Evolutionary conservation across 805 yeast species (phyloP).

Genomic region (Lipomyces orientalis): DNA sequence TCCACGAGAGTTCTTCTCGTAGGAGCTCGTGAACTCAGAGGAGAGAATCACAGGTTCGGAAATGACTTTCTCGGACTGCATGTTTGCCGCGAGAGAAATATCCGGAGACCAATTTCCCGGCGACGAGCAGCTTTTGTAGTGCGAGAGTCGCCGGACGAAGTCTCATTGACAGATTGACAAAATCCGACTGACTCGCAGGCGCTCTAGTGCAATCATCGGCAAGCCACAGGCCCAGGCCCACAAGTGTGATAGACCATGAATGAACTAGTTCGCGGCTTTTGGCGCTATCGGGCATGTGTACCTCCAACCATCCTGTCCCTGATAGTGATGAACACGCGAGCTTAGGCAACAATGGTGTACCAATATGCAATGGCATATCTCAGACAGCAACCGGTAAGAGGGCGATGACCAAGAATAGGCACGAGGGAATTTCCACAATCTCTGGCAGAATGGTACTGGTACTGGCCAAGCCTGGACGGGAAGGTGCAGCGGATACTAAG

Average conservation of each 20-base stretch:
- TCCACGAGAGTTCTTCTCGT: conserved; percentile 3
- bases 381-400: no score
- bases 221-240: conserved; percentile 1
- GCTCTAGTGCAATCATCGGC: neutral
- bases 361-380: no score
- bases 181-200: neutral
- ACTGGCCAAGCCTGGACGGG: no score
- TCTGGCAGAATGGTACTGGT: no score
- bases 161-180: neutral
- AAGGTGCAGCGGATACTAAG: no score
- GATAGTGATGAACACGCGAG: no score
- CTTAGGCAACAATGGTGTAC: no score
- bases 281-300: no score
- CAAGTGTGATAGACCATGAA: neutral
- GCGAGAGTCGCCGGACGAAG: neutral
- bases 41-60: conserved; percentile 8
- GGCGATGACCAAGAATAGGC: no score
- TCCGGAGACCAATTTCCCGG: neutral
- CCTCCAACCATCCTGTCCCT: no score
- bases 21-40: neutral
- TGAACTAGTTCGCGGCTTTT: neutral
- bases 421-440: no score
- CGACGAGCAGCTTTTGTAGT: neutral
- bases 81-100: neutral
- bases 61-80: conserved; percentile 2